Evolutionary conservation across 805 yeast species (phyloP), one percentile per base, ranked within the genome.

Genomic region (Kazachstania psychrophila): DNA sequence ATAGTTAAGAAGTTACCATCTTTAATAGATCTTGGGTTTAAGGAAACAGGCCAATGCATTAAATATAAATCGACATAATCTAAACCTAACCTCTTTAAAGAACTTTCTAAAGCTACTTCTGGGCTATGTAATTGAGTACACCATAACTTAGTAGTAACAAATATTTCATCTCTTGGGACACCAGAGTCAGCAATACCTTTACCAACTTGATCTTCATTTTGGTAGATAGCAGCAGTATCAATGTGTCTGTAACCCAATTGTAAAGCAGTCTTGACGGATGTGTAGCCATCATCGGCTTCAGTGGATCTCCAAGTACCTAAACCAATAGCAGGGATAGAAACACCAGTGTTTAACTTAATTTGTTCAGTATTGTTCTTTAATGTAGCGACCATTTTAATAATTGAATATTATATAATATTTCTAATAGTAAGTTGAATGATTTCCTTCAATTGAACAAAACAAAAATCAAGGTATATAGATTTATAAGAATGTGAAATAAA

Each of bases 11-110:
- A 47, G 31, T 55, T 49, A 5, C 62, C 65, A 29, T 62, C 64
- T 36, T 54, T 56, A 31, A 53, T 61, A 17, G 58, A 62, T 49
- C 61, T 66, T 30, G 66, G 59, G 44, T 55, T 70, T 40, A 72
- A 56, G 10, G 79, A 64, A 28, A 72, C 71, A 5, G 95, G 95
- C 94, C 94, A 85, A 61, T 85, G 95, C 56, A 84, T 70, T 52
- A 85, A 68, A 54, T 77, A 77, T 41, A 85, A 63, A 54, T 85
- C 95, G 36, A 85, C 79, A 51, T 85, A 85, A 34, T 79, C 89
- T 47, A 82, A 52, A 0, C 77, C 77, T 43, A 84, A 65, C 51
- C 77, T 74, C 47, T 68, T 49, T 50, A 84, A 65, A 6, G 88
- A 78, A 34, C 60, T 63, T 9, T 74, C 69, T 28, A 83, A 59